Evolutionary conservation across 192 early-diverging fungal species (phyloP).

Genomic region (Mortierella alpina): DNA sequence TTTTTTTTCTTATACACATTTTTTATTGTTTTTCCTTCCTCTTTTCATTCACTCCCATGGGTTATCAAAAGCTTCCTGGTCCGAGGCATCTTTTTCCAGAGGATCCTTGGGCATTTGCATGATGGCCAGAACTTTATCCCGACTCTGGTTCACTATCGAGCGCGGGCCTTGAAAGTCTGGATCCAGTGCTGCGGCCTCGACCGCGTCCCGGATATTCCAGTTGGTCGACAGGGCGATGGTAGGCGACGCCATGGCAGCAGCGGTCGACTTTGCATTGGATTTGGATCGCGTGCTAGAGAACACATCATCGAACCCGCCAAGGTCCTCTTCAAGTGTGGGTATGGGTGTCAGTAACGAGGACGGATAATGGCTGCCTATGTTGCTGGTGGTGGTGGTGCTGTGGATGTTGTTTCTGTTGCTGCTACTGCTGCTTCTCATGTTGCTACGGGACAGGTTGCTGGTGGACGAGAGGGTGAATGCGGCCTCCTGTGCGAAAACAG

Average conservation of each 20-base stretch:
- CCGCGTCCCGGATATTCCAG: slow-evolving; percentile 45
- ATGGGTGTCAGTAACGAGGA: too few relatives aligned
- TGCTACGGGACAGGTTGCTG: too few relatives aligned
- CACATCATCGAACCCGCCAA: too few relatives aligned
- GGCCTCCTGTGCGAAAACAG: slow-evolving; percentile 6
- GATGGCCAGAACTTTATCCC: slow-evolving; percentile 52
- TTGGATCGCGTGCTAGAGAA: too few relatives aligned
- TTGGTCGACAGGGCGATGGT: neutral
- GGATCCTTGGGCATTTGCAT: slow-evolving; percentile 77
- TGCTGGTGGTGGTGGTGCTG: neutral
- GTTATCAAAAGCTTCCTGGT: slow-evolving; percentile 63
- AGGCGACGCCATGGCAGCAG: neutral
- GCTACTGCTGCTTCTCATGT: neutral
- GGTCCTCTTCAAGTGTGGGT: too few relatives aligned
- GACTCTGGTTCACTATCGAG: slow-evolving; percentile 9
- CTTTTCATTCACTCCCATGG: slow-evolving; percentile 32
- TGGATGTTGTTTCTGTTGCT: neutral
- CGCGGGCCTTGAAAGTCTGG: slow-evolving; percentile 34
- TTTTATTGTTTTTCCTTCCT: neutral
- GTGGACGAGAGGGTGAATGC: slow-evolving; percentile 10
- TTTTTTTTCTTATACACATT: slow-evolving; percentile 3
- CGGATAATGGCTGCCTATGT: neutral
- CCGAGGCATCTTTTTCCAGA: slow-evolving; percentile 68
- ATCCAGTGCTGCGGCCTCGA: slow-evolving; percentile 35
- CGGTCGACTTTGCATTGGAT: neutral